Evolutionary conservation across 441 rosid species (phyloP), one percentile per base, ranked within the genome.

Genomic region (Mallotus repandus): DNA sequence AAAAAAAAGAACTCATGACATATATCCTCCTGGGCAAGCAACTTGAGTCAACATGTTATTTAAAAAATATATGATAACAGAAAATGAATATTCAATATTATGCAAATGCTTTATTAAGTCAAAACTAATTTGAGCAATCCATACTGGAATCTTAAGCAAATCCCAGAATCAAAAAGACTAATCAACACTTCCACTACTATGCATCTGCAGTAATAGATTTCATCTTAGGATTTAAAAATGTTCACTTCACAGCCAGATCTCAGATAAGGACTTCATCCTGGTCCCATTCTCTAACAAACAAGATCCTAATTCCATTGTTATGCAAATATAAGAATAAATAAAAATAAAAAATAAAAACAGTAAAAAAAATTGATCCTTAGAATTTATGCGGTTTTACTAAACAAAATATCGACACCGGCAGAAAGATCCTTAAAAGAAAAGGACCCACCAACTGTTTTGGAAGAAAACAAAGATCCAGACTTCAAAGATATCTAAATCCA

Each of bases 371-470:
- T n/a, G 13, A 22, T 2, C 11, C 65, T 15, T 61, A 10, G n/a
- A 29, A 29, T 46, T 52, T 49, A 15, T 16, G 16, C 3, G 43
- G 16, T 71, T 18, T 46, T 9, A 58, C 56, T 29, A 35, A 38
- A 48, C 21, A 72, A 16, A 61, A 71, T 50, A 49, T 71, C 59
- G 21, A 21, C 2, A 5, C 18, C 53, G 9, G 73, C 55, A 58
- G 45, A 60, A 45, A 72, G 69, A 72, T 72, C 75, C 45, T n/a
- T 50, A 50, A 45, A 32, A 49, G 25, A 5, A 61, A 57, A 69
- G 65, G 70, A 55, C 74, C 66, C 60, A 48, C 60, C 70, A 69
- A 62, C 69, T 14, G 18, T 52, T 16, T 35, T 4, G 32, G 7
- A 55, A 5, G 19, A 69, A 15, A 29, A 16, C 41, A 35, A 75